These are phyloP conservation scores for Penicillium capsulatum DNA, from an alignment of 2,329 filamentous ascomycete genomes.

Conservation along the genomic window DNA sequence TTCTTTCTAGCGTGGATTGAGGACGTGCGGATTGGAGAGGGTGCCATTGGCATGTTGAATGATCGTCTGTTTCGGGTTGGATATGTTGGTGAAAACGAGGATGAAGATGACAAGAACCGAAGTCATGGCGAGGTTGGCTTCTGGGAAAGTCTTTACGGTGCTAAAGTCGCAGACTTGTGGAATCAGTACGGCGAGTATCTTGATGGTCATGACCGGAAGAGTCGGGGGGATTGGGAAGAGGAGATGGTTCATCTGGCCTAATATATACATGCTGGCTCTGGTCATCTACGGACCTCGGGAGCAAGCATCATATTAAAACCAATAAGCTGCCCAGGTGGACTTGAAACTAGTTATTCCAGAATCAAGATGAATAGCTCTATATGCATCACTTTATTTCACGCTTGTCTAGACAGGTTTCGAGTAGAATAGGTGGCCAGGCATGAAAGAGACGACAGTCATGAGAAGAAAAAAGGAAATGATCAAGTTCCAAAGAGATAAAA, in stretches of 20 bases:
- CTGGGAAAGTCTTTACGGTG: slow-evolving; percentile 56
- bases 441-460: slow-evolving; percentile 14
- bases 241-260: slow-evolving; percentile 23
- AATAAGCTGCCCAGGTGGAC: too few species aligned
- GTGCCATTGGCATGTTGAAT: slow-evolving; percentile 59
- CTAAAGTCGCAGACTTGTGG: slow-evolving; percentile 67
- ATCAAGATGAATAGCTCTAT: too few species aligned
- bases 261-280: too few species aligned
- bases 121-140: slow-evolving; percentile 18
- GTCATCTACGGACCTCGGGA: too few species aligned
- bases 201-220: slow-evolving; percentile 27
- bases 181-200: slow-evolving; percentile 60
- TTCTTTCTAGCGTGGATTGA: slow-evolving; percentile 90
- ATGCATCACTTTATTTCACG: too few species aligned
- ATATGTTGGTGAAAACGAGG: slow-evolving; percentile 30
- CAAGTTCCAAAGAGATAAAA: slow-evolving; percentile 24
- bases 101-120: slow-evolving; percentile 1
- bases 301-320: too few species aligned
- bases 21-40: slow-evolving; percentile 59
- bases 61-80: slow-evolving; percentile 36
- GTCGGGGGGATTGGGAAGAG: slow-evolving; percentile 25
- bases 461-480: slow-evolving; percentile 16
- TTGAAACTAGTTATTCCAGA: too few species aligned
- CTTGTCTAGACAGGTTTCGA: too few species aligned
- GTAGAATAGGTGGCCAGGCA: slow-evolving; percentile 11